These are phyloP conservation scores for Coemansia sp. DNA, from an alignment of 192 early-diverging fungal genomes.

Conservation along the genomic window DNA sequence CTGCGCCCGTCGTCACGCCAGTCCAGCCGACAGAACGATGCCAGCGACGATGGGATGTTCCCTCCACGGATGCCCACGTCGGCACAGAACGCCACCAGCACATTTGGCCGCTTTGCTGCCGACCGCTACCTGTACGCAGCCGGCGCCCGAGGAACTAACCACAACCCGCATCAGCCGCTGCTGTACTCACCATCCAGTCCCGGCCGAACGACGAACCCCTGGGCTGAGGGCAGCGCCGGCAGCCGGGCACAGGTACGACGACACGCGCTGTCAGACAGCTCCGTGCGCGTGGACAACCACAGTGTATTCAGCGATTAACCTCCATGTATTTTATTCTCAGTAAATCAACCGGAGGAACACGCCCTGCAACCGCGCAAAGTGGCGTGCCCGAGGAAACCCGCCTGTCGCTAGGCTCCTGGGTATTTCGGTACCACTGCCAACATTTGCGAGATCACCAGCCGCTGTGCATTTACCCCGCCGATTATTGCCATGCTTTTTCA, in stretches of 20 bases:
- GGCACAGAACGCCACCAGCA: slow-evolving; percentile 4
- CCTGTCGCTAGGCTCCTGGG: no score
- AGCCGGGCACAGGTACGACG: slow-evolving; percentile 15
- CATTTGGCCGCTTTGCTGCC: background rate
- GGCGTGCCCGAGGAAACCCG: no score
- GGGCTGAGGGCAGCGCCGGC: slow-evolving; percentile 16
- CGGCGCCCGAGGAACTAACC: slow-evolving; percentile 1
- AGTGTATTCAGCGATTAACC: background rate
- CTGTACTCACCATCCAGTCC: slow-evolving; percentile 45
- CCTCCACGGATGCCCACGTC: slow-evolving; percentile 8
- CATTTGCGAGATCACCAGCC: no score
- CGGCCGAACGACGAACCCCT: slow-evolving; percentile 28
- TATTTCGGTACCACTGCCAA: no score
- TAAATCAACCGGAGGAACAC: no score
- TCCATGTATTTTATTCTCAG: background rate
- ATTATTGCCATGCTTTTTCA: no score
- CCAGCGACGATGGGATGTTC: slow-evolving; percentile 25
- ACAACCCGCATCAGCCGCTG: slow-evolving; percentile 9
- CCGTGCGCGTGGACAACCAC: background rate
- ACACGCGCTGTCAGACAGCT: slow-evolving; percentile 40
- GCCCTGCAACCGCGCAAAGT: no score
- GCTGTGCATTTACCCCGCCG: no score
- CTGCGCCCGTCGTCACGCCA: slow-evolving; percentile 48
- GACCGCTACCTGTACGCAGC: slow-evolving; percentile 20
- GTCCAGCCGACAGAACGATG: slow-evolving; percentile 22